phyloP scores from a whole-genome alignment of 2,329 filamentous ascomycete genomes.

The Fusarium sp. region DNA sequence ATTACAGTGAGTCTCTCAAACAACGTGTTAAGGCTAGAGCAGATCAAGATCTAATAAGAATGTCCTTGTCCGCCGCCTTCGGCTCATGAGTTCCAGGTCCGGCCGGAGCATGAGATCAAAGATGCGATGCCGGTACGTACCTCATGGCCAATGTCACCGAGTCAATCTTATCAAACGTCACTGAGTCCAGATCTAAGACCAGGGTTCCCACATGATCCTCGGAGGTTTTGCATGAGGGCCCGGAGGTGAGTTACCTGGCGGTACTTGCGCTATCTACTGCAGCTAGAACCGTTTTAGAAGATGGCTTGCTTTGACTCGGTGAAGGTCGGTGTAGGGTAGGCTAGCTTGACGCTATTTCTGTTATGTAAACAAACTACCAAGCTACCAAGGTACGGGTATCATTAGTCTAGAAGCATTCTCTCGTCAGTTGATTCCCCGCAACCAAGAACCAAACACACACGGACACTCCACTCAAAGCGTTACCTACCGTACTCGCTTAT shows the following conservation, averaged over 20 bases:
- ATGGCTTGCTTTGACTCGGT: constrained; percentile 13
- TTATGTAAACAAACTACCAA: background rate
- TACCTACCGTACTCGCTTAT: constrained; percentile 28
- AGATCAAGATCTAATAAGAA: constrained; percentile 39
- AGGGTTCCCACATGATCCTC: constrained; percentile 20
- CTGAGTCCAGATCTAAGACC: constrained; percentile 37
- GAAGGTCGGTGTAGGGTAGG: constrained; percentile 32
- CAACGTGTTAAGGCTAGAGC: constrained; percentile 18
- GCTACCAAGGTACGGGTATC: background rate
- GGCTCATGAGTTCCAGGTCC: constrained; percentile 41
- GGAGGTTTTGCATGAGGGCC: constrained; percentile 22
- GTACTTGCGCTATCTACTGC: constrained; percentile 20
- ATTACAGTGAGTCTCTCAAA: background rate
- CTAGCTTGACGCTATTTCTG: background rate
- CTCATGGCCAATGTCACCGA: constrained; percentile 31
- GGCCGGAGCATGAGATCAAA: constrained; percentile 31
- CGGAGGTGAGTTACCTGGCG: constrained; percentile 31
- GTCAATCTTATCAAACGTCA: constrained; percentile 39
- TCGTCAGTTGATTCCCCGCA: constrained; percentile 34
- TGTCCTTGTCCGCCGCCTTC: constrained; percentile 23
- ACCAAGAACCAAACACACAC: constrained; percentile 21
- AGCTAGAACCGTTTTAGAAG: constrained; percentile 24
- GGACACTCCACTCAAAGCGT: constrained; percentile 31
- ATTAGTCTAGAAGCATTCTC: constrained; percentile 26
- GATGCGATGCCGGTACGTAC: constrained; percentile 26